Evolutionary conservation across 495 filamentous ascomycete species (phyloP), one percentile per base, ranked within the genome.

Genomic region (Lindgomyces ingoldianus): DNA sequence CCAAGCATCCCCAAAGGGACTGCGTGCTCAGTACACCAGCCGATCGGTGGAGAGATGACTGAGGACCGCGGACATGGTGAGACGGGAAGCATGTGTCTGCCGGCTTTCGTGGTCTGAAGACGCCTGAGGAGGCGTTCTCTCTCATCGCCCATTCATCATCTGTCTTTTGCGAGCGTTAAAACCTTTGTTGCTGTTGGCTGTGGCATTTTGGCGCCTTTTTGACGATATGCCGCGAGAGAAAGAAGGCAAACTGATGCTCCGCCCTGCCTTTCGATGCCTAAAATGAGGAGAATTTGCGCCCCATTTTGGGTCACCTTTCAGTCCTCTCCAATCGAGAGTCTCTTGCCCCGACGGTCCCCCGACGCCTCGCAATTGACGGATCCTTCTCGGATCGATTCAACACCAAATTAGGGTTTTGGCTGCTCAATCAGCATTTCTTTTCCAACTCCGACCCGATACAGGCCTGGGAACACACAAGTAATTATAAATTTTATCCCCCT

Each of bases 251-350:
- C 62, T 60, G 53, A 57, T 49, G 51, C 62, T 51, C 62, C 48
- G 62, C 62, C 56, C 62, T 60, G 62, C 39, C 52, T 64, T 21
- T 54, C 29, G 55, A 18, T 53, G 62, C 62, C 62, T 65, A 42
- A 53, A 9, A 19, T 24, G 19, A 30, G 21, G 22, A 1, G 44
- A 8, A 55, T n/a, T 46, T 46, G 42, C 56, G 62, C 62, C 56
- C 56, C 62, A 42, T 53, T 54, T 52, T 30, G 22, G n/a, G 36
- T 54, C 22, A 46, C 14, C n/a, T n/a, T 39, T 25, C 30, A 3
- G 1, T 4, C 12, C 30, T 48, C 45, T 57, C 62, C 53, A 64
- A 58, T 64, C 24, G 47, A 29, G 16, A 1, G 21, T 42, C 12
- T 22, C 18, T 52, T 9, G 50, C 33, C 21, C 54, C 54, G 52